These are phyloP conservation scores for Fusarium sp. DNA, from an alignment of 2,329 filamentous ascomycete species.

Conservation along the genomic window DNA sequence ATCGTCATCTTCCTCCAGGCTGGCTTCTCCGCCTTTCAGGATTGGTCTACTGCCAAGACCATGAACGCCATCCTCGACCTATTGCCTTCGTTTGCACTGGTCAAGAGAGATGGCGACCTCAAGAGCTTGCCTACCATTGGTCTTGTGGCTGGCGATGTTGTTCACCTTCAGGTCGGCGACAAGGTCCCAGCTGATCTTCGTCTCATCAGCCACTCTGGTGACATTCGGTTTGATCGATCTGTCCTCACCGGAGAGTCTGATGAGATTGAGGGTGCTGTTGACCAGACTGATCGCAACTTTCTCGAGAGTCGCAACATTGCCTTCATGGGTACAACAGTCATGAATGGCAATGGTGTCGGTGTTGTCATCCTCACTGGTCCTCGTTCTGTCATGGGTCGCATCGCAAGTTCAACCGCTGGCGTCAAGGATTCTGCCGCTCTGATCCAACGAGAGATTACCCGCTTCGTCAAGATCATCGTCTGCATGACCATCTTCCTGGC, in stretches of 20 bases:
- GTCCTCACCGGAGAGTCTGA: slow-evolving; percentile 58
- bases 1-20: slow-evolving; percentile 62
- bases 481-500: slow-evolving; percentile 53
- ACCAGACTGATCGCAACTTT: slow-evolving; percentile 55
- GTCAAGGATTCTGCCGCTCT: slow-evolving; percentile 54
- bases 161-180: slow-evolving; percentile 59
- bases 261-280: slow-evolving; percentile 54
- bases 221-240: slow-evolving; percentile 56
- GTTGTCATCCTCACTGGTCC: slow-evolving; percentile 55
- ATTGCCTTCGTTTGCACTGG: slow-evolving; percentile 57
- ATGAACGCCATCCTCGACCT: slow-evolving; percentile 62
- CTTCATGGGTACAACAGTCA: slow-evolving; percentile 56
- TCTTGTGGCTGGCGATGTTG: slow-evolving; percentile 60
- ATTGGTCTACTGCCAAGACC: slow-evolving; percentile 59
- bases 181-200: slow-evolving; percentile 62
- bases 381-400: slow-evolving; percentile 56
- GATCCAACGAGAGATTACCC: slow-evolving; percentile 57
- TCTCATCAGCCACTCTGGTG: slow-evolving; percentile 55
- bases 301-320: slow-evolving; percentile 58
- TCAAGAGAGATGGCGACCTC: slow-evolving; percentile 57
- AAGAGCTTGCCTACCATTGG: slow-evolving; percentile 55
- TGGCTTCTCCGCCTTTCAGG: slow-evolving; percentile 59
- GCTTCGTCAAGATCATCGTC: slow-evolving; percentile 58
- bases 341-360: slow-evolving; percentile 55
- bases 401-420: slow-evolving; percentile 51